A percentile compares a stretch with the other conserved stretches of the same genome.
phyloP scores from a whole-genome alignment of 257 asterid species.

The Solanum ahanhuiri region DNA sequence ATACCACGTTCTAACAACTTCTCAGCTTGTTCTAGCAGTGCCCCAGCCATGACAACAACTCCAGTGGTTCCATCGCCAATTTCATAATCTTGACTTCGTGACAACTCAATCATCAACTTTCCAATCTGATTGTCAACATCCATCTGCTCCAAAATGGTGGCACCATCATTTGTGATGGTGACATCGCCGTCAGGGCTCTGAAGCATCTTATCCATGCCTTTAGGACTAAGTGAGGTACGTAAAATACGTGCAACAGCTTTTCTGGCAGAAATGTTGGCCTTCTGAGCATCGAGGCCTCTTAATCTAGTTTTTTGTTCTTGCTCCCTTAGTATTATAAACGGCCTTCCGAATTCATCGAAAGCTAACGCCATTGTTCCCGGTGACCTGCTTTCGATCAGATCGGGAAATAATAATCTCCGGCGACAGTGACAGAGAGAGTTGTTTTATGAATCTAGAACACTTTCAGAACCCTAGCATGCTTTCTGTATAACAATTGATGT shows the following conservation, averaged over 20 bases:
- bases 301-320: slow-evolving; percentile 75
- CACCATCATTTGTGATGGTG: slow-evolving; percentile 92
- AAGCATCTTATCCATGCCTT: slow-evolving; percentile 97
- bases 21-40: slow-evolving; percentile 90
- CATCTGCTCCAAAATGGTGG: slow-evolving; percentile 95
- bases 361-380: slow-evolving; percentile 61
- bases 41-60: slow-evolving; percentile 96
- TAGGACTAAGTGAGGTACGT: slow-evolving; percentile 82
- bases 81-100: slow-evolving; percentile 92
- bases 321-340: slow-evolving; percentile 74
- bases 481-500: neutral
- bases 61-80: slow-evolving; percentile 98
- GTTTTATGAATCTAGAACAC: neutral
- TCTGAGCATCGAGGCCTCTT: slow-evolving; percentile 97
- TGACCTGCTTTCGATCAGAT: slow-evolving; percentile 15
- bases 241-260: slow-evolving; percentile 93
- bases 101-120: slow-evolving; percentile 91
- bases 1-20: slow-evolving; percentile 89
- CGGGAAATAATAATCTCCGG: neutral
- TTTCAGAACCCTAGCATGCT: slow-evolving; percentile 3
- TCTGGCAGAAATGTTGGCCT: slow-evolving; percentile 77
- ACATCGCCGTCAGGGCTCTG: slow-evolving; percentile 98
- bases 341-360: slow-evolving; percentile 89
- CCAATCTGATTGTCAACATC: slow-evolving; percentile 95
- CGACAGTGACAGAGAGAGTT: neutral